phyloP scores from a whole-genome alignment of 140 eudicot genomes.

The Stevia rebaudiana region DNA sequence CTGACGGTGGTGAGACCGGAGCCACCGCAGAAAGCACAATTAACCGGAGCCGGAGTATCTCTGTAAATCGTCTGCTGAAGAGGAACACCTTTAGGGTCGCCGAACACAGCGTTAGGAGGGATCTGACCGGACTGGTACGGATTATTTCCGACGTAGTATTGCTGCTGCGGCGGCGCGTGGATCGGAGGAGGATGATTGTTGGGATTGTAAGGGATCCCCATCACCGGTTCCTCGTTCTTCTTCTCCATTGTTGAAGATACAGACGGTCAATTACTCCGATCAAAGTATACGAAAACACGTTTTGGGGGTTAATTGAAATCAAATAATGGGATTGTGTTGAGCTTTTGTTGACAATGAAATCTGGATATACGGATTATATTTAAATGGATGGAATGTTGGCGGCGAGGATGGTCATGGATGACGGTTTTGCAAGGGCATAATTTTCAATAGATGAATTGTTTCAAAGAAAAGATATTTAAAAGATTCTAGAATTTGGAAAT shows the following conservation, averaged over 20 bases:
- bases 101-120: constrained; percentile 71
- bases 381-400: constrained; percentile 13
- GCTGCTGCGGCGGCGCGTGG: not conserved
- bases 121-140: constrained; percentile 59
- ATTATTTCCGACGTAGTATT: constrained; percentile 23
- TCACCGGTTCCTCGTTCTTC: constrained; percentile 55
- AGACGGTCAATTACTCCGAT: constrained; percentile 3
- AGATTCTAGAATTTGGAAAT: not conserved
- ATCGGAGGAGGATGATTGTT: constrained; percentile 16
- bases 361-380: not conserved
- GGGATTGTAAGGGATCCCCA: constrained; percentile 70
- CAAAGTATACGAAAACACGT: not conserved
- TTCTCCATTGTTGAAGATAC: constrained; percentile 14
- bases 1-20: constrained; percentile 69
- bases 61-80: constrained; percentile 79
- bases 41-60: constrained; percentile 92
- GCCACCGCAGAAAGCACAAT: constrained; percentile 59
- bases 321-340: not conserved
- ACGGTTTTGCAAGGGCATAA: constrained; percentile 16
- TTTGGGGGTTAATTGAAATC: not conserved
- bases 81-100: constrained; percentile 87
- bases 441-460: not conserved
- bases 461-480: not conserved
- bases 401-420: constrained; percentile 14
- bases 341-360: not conserved